Evolutionary conservation across 2,329 filamentous ascomycete species (phyloP).

Genomic region (Zasmidium cellare): DNA sequence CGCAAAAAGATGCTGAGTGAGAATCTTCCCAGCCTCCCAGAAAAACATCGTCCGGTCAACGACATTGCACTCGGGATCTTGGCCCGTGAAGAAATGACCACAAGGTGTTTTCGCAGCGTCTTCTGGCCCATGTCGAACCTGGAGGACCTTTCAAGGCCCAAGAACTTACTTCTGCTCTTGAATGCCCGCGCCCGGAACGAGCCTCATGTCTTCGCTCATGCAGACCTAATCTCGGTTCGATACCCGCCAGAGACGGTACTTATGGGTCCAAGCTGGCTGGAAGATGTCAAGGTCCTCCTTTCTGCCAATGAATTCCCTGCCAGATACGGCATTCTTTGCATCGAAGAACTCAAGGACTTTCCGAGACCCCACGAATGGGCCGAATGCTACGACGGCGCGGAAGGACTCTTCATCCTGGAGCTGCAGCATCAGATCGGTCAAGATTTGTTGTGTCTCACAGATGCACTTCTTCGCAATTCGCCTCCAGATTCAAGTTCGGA

Average conservation of each 20-base stretch:
- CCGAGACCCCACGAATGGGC: neutral
- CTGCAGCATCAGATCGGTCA: no score
- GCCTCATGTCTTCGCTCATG: neutral
- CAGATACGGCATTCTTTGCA: neutral
- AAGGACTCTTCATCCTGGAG: neutral
- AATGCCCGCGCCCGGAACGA: neutral
- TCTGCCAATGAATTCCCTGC: neutral
- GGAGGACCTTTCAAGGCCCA: neutral
- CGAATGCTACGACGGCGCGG: neutral
- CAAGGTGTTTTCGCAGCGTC: neutral
- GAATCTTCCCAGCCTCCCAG: neutral
- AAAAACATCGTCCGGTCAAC: neutral
- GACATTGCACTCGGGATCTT: neutral
- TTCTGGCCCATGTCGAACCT: neutral
- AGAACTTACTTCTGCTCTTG: neutral
- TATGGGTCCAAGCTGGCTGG: neutral
- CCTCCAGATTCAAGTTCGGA: neutral
- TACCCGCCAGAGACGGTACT: neutral
- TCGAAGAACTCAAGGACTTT: neutral
- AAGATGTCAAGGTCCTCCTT: neutral
- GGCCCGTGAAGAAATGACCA: neutral
- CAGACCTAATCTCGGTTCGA: neutral
- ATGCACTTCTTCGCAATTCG: no score
- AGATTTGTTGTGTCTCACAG: no score
- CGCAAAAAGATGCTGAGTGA: neutral